Percentiles rank a stretch among this genome's conserved stretches.
Evolutionary conservation across 345 rosid genomes (phyloP).

Genomic region (Citrus hindsii): DNA sequence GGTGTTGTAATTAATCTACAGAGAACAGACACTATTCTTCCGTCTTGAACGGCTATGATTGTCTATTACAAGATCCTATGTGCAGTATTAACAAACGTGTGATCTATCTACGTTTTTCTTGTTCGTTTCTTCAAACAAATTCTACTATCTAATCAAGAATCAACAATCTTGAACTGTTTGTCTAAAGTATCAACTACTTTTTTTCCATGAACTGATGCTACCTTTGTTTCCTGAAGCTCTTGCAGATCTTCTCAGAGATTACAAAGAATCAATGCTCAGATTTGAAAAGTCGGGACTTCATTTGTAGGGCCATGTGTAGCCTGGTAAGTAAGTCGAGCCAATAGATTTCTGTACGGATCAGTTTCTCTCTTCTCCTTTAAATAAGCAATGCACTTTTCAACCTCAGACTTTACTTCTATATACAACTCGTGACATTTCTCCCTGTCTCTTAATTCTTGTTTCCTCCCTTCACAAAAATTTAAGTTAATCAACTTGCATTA

Average conservation of each 20-base stretch:
- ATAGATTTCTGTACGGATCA: slow-evolving; percentile 28
- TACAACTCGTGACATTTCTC: slow-evolving; percentile 21
- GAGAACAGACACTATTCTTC: not conserved
- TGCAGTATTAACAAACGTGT: not conserved
- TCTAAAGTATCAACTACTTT: not conserved
- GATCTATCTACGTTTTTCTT: not conserved
- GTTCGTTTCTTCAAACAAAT: not conserved
- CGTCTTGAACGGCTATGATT: not conserved
- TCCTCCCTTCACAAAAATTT: slow-evolving; percentile 4
- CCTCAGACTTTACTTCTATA: slow-evolving; percentile 26
- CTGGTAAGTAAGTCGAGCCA: slow-evolving; percentile 18
- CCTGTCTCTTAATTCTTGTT: slow-evolving; percentile 19
- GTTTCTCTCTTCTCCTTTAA: slow-evolving; percentile 24
- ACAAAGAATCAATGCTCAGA: not conserved
- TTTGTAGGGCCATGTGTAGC: slow-evolving; percentile 6
- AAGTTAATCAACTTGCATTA: not conserved
- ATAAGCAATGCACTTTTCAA: slow-evolving; percentile 19
- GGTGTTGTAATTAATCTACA: not conserved
- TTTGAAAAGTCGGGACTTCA: slow-evolving; percentile 25
- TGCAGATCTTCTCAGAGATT: not conserved
- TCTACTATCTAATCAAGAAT: not conserved
- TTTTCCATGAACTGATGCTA: not conserved
- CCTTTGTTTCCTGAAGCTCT: not conserved
- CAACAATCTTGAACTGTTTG: not conserved
- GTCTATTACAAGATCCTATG: not conserved